A percentile compares a stretch with the other conserved stretches of the same genome.
phyloP scores from a whole-genome alignment of 768 basidiomycete species.

The Tulasnella sp. region DNA sequence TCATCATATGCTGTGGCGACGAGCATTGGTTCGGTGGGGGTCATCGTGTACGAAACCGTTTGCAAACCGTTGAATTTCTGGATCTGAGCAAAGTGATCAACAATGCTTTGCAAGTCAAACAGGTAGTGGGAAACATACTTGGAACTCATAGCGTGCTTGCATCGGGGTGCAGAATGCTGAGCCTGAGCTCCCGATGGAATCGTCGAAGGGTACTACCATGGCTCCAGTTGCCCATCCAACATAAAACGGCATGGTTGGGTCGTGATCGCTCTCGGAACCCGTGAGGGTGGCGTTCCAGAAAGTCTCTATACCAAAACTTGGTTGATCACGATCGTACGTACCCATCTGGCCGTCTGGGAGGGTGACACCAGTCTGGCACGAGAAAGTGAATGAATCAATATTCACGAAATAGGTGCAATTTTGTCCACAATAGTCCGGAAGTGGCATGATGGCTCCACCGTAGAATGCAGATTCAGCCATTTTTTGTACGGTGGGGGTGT shows the following conservation, averaged over 20 bases:
- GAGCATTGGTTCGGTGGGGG: neutral
- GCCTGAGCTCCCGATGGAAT: neutral
- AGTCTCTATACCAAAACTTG: neutral
- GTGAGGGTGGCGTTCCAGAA: slow-evolving; percentile 1
- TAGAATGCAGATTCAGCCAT: neutral
- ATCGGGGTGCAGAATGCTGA: neutral
- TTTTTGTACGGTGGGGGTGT: neutral
- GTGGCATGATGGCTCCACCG: neutral
- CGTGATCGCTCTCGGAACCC: neutral
- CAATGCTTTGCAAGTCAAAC: neutral
- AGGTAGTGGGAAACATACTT: neutral
- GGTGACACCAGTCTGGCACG: neutral
- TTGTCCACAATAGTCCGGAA: neutral
- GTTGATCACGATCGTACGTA: neutral
- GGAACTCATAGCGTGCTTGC: neutral
- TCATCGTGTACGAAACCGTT: neutral
- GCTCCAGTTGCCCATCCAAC: neutral
- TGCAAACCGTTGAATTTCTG: neutral
- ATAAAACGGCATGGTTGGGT: neutral
- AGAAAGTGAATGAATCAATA: neutral
- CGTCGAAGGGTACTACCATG: neutral
- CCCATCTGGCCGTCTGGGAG: neutral
- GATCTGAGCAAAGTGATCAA: neutral
- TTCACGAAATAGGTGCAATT: neutral
- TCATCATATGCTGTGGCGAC: neutral